phyloP scores from a whole-genome alignment of 257 asterid species.

The Pogostemon cablin region DNA sequence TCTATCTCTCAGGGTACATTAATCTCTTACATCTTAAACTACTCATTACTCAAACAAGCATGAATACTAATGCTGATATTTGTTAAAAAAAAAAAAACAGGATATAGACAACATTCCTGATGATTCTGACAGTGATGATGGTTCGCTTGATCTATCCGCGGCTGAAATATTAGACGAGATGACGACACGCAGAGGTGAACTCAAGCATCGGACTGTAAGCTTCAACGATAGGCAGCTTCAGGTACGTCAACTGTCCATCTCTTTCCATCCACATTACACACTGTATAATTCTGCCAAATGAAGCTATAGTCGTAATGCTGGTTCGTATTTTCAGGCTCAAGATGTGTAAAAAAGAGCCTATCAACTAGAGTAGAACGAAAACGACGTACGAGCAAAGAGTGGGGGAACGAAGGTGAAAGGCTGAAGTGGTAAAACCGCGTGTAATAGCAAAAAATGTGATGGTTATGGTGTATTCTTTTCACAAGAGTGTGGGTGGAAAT shows the following conservation, averaged over 20 bases:
- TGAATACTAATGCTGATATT: constrained; percentile 4
- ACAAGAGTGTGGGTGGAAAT: not conserved
- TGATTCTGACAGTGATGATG: constrained; percentile 37
- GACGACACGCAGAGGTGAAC: constrained; percentile 80
- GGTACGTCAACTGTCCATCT: not conserved
- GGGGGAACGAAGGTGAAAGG: not conserved
- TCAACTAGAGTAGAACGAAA: no score
- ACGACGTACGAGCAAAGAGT: not conserved
- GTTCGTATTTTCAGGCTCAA: constrained; percentile 23
- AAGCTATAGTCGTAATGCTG: not conserved
- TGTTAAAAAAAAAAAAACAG: constrained; percentile 55
- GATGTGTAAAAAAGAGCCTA: not conserved
- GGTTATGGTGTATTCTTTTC: not conserved
- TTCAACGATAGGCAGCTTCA: constrained; percentile 52
- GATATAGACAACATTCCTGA: constrained; percentile 42
- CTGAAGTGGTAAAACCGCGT: not conserved
- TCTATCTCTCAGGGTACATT: constrained; percentile 46
- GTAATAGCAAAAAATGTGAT: no score
- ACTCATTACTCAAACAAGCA: not conserved
- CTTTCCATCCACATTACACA: not conserved
- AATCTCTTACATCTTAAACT: not conserved
- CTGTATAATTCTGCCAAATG: not conserved
- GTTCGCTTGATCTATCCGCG: constrained; percentile 47
- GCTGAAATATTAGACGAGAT: constrained; percentile 84
- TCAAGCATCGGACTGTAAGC: constrained; percentile 75